Conservation (phyloP, 225 moss, liverwort and hornwort species). For the Antitrichia curtipendula region DNA sequence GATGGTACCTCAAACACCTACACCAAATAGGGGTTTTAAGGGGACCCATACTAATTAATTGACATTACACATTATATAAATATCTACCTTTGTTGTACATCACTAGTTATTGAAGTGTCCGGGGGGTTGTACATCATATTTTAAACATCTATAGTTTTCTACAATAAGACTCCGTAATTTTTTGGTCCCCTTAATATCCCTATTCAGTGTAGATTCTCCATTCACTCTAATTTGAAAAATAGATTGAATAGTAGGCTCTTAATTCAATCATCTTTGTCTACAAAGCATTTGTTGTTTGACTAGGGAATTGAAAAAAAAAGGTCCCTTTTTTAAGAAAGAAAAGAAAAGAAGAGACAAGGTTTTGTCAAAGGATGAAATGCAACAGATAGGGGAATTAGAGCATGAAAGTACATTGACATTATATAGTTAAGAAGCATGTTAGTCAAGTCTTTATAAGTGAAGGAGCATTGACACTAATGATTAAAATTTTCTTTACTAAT, state of each 20-base stretch:
- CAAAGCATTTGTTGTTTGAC: accelerated
- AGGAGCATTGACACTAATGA: background rate
- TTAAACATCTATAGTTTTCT: too few species aligned
- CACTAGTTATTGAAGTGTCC: too few species aligned
- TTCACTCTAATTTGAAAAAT: background rate
- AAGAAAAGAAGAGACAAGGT: background rate
- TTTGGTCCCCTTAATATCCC: background rate
- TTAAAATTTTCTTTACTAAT: background rate
- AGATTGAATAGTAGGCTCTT: background rate
- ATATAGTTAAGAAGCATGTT: background rate
- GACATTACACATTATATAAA: too few species aligned
- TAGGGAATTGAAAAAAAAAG: background rate
- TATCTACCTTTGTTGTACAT: too few species aligned
- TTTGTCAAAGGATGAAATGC: background rate
- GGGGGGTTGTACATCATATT: too few species aligned
- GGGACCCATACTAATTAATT: too few species aligned
- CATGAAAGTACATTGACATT: background rate
- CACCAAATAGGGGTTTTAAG: too few species aligned
- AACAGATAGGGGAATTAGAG: background rate
- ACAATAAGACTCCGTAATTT: too few species aligned
- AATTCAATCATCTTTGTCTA: too few species aligned
- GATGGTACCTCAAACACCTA: background rate
- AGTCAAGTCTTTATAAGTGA: background rate
- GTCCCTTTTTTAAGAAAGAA: too few species aligned
- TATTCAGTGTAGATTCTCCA: background rate